These are phyloP conservation scores for Paralagenidium karlingii DNA, from an alignment of 352 stramenopile genomes.

Conservation along the genomic window DNA sequence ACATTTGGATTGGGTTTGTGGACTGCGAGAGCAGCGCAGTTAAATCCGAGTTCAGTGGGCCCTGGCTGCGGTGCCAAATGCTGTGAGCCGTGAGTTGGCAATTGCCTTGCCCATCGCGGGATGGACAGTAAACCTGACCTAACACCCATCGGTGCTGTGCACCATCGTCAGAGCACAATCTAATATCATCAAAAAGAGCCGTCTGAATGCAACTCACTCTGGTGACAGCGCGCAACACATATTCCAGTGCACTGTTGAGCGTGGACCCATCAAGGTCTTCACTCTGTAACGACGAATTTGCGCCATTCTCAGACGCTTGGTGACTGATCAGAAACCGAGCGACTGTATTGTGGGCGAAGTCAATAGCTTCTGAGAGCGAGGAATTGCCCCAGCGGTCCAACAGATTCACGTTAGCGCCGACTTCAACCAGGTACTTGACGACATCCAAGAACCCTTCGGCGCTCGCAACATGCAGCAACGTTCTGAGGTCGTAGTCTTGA, in stretches of 20 bases:
- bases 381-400: constrained; percentile 71
- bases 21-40: constrained; percentile 15
- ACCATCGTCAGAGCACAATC: too few species aligned
- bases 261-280: constrained; percentile 50
- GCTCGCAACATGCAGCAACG: constrained; percentile 58
- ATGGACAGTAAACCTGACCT: constrained; percentile 58
- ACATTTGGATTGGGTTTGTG: constrained; percentile 50
- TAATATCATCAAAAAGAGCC: too few species aligned
- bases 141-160: constrained; percentile 49
- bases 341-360: constrained; percentile 69
- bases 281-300: constrained; percentile 29
- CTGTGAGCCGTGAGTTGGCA: constrained; percentile 55
- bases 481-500: constrained; percentile 65
- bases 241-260: constrained; percentile 48
- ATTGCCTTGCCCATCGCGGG: constrained; percentile 36
- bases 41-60: too few species aligned
- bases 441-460: constrained; percentile 45
- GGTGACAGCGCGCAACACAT: constrained; percentile 43
- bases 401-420: constrained; percentile 61
- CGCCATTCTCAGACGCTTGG: constrained; percentile 50
- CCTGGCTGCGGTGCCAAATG: constrained; percentile 37
- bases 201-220: constrained; percentile 13
- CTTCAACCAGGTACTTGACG: constrained; percentile 49
- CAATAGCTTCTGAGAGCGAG: constrained; percentile 50
- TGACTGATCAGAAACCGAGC: constrained; percentile 49